These are phyloP conservation scores for Mycothermus thermophilus DNA, from an alignment of 495 filamentous ascomycete genomes.

Conservation along the genomic window DNA sequence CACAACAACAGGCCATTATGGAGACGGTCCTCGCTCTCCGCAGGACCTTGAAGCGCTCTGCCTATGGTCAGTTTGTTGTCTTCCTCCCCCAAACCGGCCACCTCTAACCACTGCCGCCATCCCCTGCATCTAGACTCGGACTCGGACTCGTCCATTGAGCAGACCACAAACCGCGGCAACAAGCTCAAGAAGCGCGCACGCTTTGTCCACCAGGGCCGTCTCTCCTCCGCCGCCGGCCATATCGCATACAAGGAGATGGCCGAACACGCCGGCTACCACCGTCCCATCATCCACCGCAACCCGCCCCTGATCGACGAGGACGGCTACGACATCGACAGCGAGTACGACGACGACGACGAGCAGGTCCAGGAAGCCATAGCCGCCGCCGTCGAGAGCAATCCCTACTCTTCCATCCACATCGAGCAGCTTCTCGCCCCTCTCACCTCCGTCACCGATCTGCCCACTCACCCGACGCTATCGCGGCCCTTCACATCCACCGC, in stretches of 20 bases:
- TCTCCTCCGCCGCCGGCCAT: slow-evolving; percentile 55
- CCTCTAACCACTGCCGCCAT: slow-evolving; percentile 1
- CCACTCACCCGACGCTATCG: slow-evolving; percentile 70
- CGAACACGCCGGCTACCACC: slow-evolving; percentile 69
- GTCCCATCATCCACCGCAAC: slow-evolving; percentile 72
- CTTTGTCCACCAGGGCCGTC: slow-evolving; percentile 62
- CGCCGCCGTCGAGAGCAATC: slow-evolving; percentile 62
- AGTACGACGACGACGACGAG: slow-evolving; percentile 66
- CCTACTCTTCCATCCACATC: slow-evolving; percentile 65
- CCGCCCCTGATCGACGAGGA: slow-evolving; percentile 66
- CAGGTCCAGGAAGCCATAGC: slow-evolving; percentile 48
- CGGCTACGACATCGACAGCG: slow-evolving; percentile 71
- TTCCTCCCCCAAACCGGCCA: background rate
- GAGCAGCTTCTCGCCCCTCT: slow-evolving; percentile 79
- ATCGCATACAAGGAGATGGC: slow-evolving; percentile 76
- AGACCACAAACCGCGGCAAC: slow-evolving; percentile 77
- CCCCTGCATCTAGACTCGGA: slow-evolving; percentile 49
- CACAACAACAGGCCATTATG: slow-evolving; percentile 20
- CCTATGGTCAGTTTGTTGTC: slow-evolving; percentile 12
- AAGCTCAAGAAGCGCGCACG: slow-evolving; percentile 75
- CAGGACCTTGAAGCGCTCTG: slow-evolving; percentile 17
- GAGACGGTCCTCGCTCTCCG: slow-evolving; percentile 16
- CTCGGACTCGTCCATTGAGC: slow-evolving; percentile 68
- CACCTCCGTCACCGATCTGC: slow-evolving; percentile 72
- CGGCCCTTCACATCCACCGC: slow-evolving; percentile 68